phyloP scores from a whole-genome alignment of 176 grass and related monocot genomes.

The Cenchrus purpureus region DNA sequence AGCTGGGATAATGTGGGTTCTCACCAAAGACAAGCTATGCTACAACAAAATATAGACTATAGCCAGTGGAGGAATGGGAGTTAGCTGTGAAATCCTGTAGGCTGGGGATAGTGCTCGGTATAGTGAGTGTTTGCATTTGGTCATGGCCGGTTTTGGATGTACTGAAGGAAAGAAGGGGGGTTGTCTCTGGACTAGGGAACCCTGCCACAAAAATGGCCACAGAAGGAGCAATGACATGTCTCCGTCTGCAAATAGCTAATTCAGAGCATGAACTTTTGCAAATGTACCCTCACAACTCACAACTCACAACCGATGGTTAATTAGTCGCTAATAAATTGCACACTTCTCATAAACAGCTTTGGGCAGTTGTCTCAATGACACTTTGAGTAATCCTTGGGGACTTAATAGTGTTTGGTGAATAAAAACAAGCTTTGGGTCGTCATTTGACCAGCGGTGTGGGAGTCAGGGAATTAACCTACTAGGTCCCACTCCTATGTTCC shows the following conservation, averaged over 20 bases:
- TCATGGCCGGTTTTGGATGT: conserved; percentile 69
- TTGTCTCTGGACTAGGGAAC: conserved; percentile 79
- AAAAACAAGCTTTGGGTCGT: neutral
- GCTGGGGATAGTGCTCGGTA: conserved; percentile 31
- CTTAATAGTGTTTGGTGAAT: neutral
- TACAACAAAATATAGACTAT: conserved; percentile 26
- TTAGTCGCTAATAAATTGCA: neutral
- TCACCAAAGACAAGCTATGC: conserved; percentile 18
- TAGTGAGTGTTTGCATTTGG: conserved; percentile 34
- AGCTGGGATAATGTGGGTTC: conserved; percentile 37
- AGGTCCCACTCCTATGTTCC: conserved; percentile 44
- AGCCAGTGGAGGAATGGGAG: conserved; percentile 18
- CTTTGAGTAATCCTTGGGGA: neutral
- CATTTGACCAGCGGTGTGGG: conserved; percentile 43
- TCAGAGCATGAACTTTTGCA: conserved; percentile 35
- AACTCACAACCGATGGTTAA: neutral
- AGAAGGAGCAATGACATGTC: conserved; percentile 72
- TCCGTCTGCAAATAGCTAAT: conserved; percentile 48
- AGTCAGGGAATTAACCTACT: conserved; percentile 47
- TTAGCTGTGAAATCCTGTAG: conserved; percentile 50
- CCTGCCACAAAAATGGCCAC: conserved; percentile 71
- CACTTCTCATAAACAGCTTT: neutral
- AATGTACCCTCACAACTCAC: neutral
- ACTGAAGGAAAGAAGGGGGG: conserved; percentile 56
- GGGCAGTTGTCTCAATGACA: neutral